Conservation (phyloP, 192 early-diverging fungal species). For the Rhizophagus sp. region DNA sequence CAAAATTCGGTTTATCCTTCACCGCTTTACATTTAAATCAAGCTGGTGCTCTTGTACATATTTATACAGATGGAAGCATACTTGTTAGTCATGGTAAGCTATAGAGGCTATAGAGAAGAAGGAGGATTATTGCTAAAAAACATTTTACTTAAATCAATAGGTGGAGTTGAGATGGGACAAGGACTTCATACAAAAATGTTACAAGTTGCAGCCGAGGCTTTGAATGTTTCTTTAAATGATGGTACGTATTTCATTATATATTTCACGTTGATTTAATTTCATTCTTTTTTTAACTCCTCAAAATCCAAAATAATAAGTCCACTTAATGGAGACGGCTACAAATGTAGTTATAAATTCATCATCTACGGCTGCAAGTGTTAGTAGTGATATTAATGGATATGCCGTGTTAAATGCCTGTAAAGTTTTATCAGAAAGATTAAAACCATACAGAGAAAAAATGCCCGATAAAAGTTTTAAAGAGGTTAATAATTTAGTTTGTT, state of each 20-base stretch:
- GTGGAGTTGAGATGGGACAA: conserved; percentile 90
- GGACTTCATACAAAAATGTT: conserved; percentile 90
- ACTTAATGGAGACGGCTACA: conserved; percentile 65
- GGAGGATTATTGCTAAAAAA: neutral
- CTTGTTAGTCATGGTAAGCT: conserved; percentile 69
- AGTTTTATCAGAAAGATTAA: conserved; percentile 67
- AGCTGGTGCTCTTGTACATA: conserved; percentile 79
- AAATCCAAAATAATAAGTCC: neutral
- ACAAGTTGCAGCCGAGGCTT: conserved; percentile 79
- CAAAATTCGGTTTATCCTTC: conserved; percentile 84
- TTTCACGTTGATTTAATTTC: neutral
- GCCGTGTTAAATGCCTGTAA: conserved; percentile 80
- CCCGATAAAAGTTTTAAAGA: conserved; percentile 52
- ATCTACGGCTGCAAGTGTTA: conserved; percentile 79
- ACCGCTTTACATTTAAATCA: conserved; percentile 78
- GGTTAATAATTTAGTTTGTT: conserved; percentile 29
- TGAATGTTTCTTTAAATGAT: conserved; percentile 72
- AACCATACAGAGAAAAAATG: conserved; percentile 67
- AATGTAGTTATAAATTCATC: conserved; percentile 77
- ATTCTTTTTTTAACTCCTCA: neutral
- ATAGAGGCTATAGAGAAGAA: neutral
- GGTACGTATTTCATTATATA: neutral
- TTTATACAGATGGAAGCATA: conserved; percentile 85
- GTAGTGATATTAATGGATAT: conserved; percentile 80
- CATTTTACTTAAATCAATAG: neutral